These are phyloP conservation scores for Silene noctiflora DNA, from an alignment of 179 eudicot genomes.

Conservation along the genomic window DNA sequence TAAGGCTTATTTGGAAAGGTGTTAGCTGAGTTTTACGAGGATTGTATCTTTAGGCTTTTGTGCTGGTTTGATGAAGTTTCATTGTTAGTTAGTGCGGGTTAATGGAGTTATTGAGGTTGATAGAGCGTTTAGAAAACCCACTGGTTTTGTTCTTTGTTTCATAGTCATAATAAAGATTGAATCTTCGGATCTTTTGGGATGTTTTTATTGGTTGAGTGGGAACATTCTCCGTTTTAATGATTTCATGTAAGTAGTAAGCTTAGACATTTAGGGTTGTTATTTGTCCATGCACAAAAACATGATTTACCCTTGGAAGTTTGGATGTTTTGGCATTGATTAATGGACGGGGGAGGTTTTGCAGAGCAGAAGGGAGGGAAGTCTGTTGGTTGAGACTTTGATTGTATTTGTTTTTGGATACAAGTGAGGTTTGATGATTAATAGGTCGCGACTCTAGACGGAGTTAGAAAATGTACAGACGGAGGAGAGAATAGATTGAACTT, in stretches of 20 bases:
- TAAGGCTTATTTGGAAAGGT: too few species aligned
- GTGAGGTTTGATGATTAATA: not conserved
- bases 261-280: not conserved
- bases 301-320: not conserved
- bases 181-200: not conserved
- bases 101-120: not conserved
- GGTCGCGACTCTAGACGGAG: not conserved
- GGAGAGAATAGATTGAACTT: not conserved
- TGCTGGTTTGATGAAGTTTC: not conserved
- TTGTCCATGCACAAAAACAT: not conserved
- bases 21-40: not conserved
- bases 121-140: not conserved
- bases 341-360: not conserved
- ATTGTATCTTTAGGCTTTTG: constrained; percentile 1
- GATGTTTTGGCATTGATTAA: not conserved
- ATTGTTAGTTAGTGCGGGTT: not conserved
- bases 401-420: not conserved
- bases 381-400: not conserved
- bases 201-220: not conserved
- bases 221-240: not conserved
- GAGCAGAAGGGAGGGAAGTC: too few species aligned
- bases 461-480: not conserved
- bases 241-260: not conserved
- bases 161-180: not conserved
- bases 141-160: not conserved